phyloP scores from a whole-genome alignment of 306 rosid species.

The Pterocarpus santalinus region DNA sequence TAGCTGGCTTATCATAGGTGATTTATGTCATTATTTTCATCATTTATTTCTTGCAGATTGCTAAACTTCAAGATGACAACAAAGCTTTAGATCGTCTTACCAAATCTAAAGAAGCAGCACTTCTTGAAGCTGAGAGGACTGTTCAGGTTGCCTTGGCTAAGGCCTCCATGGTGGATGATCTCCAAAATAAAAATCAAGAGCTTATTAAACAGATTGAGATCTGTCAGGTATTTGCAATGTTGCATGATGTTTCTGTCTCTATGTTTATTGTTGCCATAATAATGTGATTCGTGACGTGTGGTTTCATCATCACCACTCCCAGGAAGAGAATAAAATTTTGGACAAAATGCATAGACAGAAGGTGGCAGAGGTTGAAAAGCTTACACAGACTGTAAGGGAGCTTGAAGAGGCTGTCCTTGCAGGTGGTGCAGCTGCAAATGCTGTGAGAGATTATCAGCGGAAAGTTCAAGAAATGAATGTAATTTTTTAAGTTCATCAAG shows the following conservation, averaged over 20 bases:
- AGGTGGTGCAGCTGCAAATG: slow-evolving; percentile 99
- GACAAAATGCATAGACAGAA: slow-evolving; percentile 98
- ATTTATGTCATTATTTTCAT: slow-evolving; percentile 46
- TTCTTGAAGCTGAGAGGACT: slow-evolving; percentile 96
- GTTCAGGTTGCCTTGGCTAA: slow-evolving; percentile 97
- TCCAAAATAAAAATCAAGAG: slow-evolving; percentile 99
- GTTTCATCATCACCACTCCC: slow-evolving; percentile 43
- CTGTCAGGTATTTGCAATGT: slow-evolving; percentile 77
- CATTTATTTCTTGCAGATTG: slow-evolving; percentile 69
- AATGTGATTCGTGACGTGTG: slow-evolving; percentile 20
- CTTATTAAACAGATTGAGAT: slow-evolving; percentile 97
- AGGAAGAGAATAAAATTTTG: slow-evolving; percentile 99
- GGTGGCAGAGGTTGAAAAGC: slow-evolving; percentile 99
- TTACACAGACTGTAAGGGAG: slow-evolving; percentile 98
- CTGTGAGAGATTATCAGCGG: slow-evolving; percentile 99
- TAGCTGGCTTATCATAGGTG: slow-evolving; percentile 19
- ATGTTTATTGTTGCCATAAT: slow-evolving; percentile 2
- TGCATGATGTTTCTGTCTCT: slow-evolving; percentile 23
- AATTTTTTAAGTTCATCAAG: slow-evolving; percentile 45
- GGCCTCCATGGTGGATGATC: slow-evolving; percentile 99
- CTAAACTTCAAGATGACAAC: slow-evolving; percentile 98
- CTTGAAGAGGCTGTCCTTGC: slow-evolving; percentile 99
- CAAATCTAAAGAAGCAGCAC: slow-evolving; percentile 98
- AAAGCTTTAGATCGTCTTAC: slow-evolving; percentile 98
- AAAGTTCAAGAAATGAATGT: slow-evolving; percentile 99